phyloP scores from a whole-genome alignment of 306 rosid genomes.

The Rosa chinensis region DNA sequence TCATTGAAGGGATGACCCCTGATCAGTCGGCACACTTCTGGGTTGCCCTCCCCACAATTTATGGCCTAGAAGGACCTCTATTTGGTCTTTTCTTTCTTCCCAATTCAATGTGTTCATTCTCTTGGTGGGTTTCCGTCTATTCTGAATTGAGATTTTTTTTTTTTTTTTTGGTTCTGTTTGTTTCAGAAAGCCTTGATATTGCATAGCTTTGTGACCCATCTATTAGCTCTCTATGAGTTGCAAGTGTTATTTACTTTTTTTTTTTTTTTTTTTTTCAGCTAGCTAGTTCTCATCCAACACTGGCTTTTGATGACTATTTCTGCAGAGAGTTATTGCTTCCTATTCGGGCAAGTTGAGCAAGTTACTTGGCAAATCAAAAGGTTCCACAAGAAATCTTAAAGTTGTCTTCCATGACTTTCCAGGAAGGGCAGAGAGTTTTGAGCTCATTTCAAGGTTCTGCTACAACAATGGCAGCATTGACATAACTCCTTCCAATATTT shows the following conservation, averaged over 20 bases:
- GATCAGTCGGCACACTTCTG: slow-evolving; percentile 29
- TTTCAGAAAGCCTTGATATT: neutral
- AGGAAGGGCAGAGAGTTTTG: slow-evolving; percentile 87
- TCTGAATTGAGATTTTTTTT: slow-evolving; percentile 1
- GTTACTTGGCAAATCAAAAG: slow-evolving; percentile 67
- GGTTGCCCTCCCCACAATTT: slow-evolving; percentile 39
- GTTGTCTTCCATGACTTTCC: slow-evolving; percentile 91
- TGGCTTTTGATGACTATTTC: slow-evolving; percentile 17
- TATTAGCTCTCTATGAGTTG: neutral
- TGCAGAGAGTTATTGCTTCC: slow-evolving; percentile 57
- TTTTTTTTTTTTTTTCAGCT: neutral
- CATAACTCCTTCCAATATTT: slow-evolving; percentile 59
- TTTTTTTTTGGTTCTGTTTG: neutral
- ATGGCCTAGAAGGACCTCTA: slow-evolving; percentile 46
- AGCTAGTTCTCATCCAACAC: neutral
- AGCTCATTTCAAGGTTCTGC: slow-evolving; percentile 75
- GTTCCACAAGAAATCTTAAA: slow-evolving; percentile 49
- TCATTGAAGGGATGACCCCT: slow-evolving; percentile 29
- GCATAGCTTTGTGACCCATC: neutral
- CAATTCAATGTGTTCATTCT: slow-evolving; percentile 36
- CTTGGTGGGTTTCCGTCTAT: slow-evolving; percentile 34
- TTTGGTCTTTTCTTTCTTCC: slow-evolving; percentile 20
- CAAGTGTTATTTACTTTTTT: neutral
- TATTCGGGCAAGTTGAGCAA: slow-evolving; percentile 68
- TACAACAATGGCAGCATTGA: slow-evolving; percentile 53